These are phyloP conservation scores for Cryptococcus wingfieldii DNA, from an alignment of 1,284 basidiomycete species.

Conservation along the genomic window DNA sequence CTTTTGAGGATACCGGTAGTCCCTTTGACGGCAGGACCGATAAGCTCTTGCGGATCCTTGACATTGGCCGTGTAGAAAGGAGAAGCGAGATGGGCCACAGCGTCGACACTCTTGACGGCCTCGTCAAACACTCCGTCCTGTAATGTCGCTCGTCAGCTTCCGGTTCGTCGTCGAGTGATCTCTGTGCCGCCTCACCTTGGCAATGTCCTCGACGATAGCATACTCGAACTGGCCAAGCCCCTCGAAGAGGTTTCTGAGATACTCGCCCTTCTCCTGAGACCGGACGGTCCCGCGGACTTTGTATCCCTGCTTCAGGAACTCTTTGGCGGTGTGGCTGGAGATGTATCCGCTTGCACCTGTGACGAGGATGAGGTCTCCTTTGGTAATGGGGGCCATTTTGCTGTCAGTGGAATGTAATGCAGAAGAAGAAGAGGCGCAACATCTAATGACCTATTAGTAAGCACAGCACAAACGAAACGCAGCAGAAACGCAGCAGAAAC, in stretches of 20 bases:
- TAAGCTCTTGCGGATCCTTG: conserved; percentile 52
- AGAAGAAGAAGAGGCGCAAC: too few relatives aligned
- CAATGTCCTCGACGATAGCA: conserved; percentile 58
- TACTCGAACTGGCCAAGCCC: conserved; percentile 51
- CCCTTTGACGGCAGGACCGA: conserved; percentile 62
- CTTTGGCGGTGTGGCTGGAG: conserved; percentile 25
- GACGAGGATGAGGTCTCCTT: too few relatives aligned
- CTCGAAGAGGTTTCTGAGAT: conserved; percentile 53
- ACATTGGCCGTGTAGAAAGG: conserved; percentile 38
- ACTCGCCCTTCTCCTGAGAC: conserved; percentile 53
- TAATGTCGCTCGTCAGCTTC: background rate
- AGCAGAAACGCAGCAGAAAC: too few relatives aligned
- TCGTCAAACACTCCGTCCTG: conserved; percentile 64
- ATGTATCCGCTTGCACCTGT: conserved; percentile 31
- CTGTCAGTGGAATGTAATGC: too few relatives aligned
- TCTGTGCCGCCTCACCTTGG: conserved; percentile 44
- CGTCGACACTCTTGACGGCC: conserved; percentile 62
- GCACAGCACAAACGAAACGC: too few relatives aligned
- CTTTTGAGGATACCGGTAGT: conserved; percentile 59
- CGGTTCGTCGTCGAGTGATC: background rate
- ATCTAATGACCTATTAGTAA: too few relatives aligned
- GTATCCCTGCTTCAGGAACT: conserved; percentile 34
- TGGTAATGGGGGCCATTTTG: too few relatives aligned
- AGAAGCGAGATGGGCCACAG: conserved; percentile 47
- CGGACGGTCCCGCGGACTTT: conserved; percentile 58